phyloP scores from a whole-genome alignment of 106 monocot species.

The Gastrodia elata region DNA sequence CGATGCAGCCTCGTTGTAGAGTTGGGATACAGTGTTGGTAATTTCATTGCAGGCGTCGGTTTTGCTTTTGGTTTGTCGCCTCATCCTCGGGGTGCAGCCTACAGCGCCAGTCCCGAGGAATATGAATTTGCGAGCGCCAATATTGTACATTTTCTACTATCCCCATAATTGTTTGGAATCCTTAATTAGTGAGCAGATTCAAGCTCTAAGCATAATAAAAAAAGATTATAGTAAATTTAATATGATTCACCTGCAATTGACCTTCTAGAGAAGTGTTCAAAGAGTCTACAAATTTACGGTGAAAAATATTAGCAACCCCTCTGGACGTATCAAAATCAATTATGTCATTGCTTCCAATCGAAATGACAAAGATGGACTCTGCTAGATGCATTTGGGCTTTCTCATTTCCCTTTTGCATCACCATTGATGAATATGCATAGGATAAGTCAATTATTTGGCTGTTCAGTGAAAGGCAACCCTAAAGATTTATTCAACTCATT shows the following conservation, averaged over 20 bases:
- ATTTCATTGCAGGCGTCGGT: slow-evolving; percentile 17
- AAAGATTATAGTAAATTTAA: too few species aligned
- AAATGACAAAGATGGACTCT: slow-evolving; percentile 42
- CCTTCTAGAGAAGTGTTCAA: slow-evolving; percentile 28
- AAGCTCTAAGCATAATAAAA: slow-evolving; percentile 22
- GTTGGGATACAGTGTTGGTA: slow-evolving; percentile 17
- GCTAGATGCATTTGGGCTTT: slow-evolving; percentile 26
- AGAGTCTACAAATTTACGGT: slow-evolving; percentile 33
- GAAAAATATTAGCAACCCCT: background rate
- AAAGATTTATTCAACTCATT: background rate
- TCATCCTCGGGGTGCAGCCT: slow-evolving; percentile 30
- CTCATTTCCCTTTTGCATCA: slow-evolving; percentile 18
- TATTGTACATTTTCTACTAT: slow-evolving; percentile 32
- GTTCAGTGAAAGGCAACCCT: slow-evolving; percentile 12
- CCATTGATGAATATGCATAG: slow-evolving; percentile 23
- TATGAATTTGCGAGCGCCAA: slow-evolving; percentile 37
- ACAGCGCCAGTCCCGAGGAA: slow-evolving; percentile 28
- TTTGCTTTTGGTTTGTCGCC: slow-evolving; percentile 10
- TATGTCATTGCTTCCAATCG: slow-evolving; percentile 84
- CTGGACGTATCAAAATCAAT: slow-evolving; percentile 26
- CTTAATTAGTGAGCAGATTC: background rate
- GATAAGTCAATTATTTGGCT: slow-evolving; percentile 51
- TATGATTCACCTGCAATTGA: slow-evolving; percentile 24
- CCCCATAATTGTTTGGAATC: slow-evolving; percentile 5
- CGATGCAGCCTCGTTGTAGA: background rate